phyloP scores from a whole-genome alignment of 2,329 filamentous ascomycete species.

The Emergomyces pasteurianus region DNA sequence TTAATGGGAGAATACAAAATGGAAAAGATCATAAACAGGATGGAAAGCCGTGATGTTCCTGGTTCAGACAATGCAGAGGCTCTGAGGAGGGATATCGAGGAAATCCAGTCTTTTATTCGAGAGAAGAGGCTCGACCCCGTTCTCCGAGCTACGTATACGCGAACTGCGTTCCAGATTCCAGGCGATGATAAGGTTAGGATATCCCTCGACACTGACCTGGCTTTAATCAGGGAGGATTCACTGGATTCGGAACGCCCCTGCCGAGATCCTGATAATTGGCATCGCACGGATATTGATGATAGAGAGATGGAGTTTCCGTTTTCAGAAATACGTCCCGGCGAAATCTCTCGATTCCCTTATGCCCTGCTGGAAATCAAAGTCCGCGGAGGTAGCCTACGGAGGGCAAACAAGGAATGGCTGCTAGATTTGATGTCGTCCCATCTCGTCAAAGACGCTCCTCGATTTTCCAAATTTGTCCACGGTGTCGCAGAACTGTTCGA shows the following conservation, averaged over 20 bases:
- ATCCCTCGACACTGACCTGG: slow-evolving; percentile 83
- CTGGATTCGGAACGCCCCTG: slow-evolving; percentile 77
- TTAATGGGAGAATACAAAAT: slow-evolving; percentile 78
- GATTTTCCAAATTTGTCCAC: slow-evolving; percentile 95
- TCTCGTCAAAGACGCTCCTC: slow-evolving; percentile 74
- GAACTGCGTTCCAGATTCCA: slow-evolving; percentile 93
- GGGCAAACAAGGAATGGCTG: slow-evolving; percentile 71
- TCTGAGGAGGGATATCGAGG: slow-evolving; percentile 59
- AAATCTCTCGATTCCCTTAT: slow-evolving; percentile 82
- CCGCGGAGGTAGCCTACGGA: slow-evolving; percentile 37
- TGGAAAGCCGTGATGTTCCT: slow-evolving; percentile 59
- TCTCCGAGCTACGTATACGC: slow-evolving; percentile 81
- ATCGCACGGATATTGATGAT: slow-evolving; percentile 79
- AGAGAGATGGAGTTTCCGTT: slow-evolving; percentile 78
- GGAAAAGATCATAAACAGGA: slow-evolving; percentile 81
- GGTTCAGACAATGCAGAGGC: slow-evolving; percentile 53
- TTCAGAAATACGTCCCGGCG: slow-evolving; percentile 73
- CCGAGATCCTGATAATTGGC: slow-evolving; percentile 80
- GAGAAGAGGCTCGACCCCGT: slow-evolving; percentile 70
- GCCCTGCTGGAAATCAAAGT: slow-evolving; percentile 89
- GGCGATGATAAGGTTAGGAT: slow-evolving; percentile 82
- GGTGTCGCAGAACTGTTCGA: slow-evolving; percentile 87
- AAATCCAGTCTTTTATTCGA: slow-evolving; percentile 70
- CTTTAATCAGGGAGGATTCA: slow-evolving; percentile 65
- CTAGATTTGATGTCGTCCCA: slow-evolving; percentile 87